phyloP scores from a whole-genome alignment of 371 early-diverging fungal species.

The Mucor plumbeus region DNA sequence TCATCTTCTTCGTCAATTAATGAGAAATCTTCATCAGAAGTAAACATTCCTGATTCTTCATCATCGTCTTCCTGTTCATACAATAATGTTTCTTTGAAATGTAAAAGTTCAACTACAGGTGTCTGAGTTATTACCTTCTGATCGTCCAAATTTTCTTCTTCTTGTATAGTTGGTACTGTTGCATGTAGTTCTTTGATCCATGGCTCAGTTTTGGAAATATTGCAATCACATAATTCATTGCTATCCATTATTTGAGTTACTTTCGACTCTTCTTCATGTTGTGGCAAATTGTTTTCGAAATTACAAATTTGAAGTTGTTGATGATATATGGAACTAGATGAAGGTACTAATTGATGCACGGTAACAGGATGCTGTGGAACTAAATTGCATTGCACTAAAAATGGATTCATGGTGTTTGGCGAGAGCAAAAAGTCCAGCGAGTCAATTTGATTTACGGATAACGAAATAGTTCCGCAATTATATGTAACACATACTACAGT shows the following conservation, averaged over 20 bases:
- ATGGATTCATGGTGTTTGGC: constrained; percentile 2
- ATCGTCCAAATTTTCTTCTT: background rate
- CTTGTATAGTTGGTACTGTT: background rate
- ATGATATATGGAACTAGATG: background rate
- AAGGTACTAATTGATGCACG: constrained; percentile 3
- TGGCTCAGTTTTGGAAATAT: background rate
- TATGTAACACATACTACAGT: constrained; percentile 15
- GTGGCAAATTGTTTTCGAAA: background rate
- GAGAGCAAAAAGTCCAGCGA: constrained; percentile 12
- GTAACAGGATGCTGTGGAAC: constrained; percentile 11
- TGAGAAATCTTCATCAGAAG: constrained; percentile 17
- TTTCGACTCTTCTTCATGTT: background rate
- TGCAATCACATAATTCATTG: background rate
- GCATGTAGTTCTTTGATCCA: background rate
- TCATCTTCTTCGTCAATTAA: constrained; percentile 18
- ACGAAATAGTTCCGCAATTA: constrained; percentile 7
- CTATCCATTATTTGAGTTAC: background rate
- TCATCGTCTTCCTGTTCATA: constrained; percentile 17
- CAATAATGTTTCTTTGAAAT: constrained; percentile 8
- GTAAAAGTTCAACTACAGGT: background rate
- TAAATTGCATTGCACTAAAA: constrained; percentile 12
- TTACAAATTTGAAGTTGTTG: background rate
- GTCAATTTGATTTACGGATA: constrained; percentile 12
- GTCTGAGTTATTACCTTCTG: background rate
- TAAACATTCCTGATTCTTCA: constrained; percentile 12